Evolutionary conservation across 352 stramenopile genomes (phyloP), one percentile per base, ranked within the genome.

Genomic region (Phytopythium mirpurense): DNA sequence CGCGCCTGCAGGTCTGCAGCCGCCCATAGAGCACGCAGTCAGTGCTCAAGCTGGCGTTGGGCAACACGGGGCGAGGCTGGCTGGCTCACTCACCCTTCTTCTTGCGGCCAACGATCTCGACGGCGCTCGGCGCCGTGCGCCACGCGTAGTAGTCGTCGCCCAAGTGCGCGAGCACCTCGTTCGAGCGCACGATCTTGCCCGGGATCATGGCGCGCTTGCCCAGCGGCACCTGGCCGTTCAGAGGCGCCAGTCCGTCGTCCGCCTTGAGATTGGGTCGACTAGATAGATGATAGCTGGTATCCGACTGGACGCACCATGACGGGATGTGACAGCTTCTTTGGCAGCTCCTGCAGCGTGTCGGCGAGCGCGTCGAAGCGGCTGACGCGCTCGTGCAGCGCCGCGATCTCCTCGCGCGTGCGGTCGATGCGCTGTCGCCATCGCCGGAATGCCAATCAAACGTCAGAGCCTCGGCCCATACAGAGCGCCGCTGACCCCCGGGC

Each of bases 171-270:
- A 93, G 62, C 49, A 95, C 74, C 65, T 95, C 84, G 37, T 95
- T 95, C 32, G 84, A 85, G 45, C 81, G 82, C 50, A 92, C 68
- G 38, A 95, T 88, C 53, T 83, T 90, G 41, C 84, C 84, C 2
- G 83, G 80, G 44, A 88, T 78, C 76, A 93, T 92, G 2, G 82
- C 80, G 31, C 83, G 78, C 63, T 92, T 92, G 24, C 84, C 84
- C 19, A 95, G 63, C 32, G 84, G 84, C 24, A 87, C 67, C 73
- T 83, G 34, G n/a, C n/a, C n/a, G n/a, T n/a, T n/a, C n/a, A n/a
- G n/a, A n/a, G n/a, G n/a, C n/a, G n/a, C n/a, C n/a, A n/a, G n/a
- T n/a, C n/a, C n/a, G n/a, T n/a, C n/a, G n/a, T n/a, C n/a, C n/a
- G n/a, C n/a, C n/a, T n/a, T n/a, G n/a, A n/a, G n/a, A n/a, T n/a